These are phyloP conservation scores for Colletotrichum destructivum DNA, from an alignment of 2,329 filamentous ascomycete genomes.

Conservation along the genomic window DNA sequence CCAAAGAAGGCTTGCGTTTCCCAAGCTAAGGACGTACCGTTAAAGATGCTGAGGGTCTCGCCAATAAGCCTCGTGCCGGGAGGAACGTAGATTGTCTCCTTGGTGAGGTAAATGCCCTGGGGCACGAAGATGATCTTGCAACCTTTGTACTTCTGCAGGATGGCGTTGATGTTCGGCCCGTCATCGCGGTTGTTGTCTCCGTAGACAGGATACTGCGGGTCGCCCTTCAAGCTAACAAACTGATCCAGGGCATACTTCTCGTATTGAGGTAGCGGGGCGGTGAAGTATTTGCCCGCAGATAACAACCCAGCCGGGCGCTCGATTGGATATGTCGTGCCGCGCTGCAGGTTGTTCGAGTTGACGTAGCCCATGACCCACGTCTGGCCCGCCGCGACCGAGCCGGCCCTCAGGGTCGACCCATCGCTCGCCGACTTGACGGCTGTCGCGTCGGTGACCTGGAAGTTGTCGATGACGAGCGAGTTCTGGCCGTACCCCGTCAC, in stretches of 20 bases:
- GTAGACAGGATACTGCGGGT: slow-evolving; percentile 55
- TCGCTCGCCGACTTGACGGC: slow-evolving; percentile 46
- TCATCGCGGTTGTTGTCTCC: slow-evolving; percentile 59
- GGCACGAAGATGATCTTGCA: slow-evolving; percentile 60
- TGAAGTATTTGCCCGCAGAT: slow-evolving; percentile 50
- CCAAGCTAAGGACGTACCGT: slow-evolving; percentile 34
- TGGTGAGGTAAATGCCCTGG: slow-evolving; percentile 44
- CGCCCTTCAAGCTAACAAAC: slow-evolving; percentile 63
- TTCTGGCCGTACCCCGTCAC: slow-evolving; percentile 47
- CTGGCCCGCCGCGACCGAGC: slow-evolving; percentile 44
- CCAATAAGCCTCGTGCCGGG: slow-evolving; percentile 67
- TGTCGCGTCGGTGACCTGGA: slow-evolving; percentile 45
- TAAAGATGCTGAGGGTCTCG: slow-evolving; percentile 68
- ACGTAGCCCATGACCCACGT: slow-evolving; percentile 49
- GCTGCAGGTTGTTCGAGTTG: slow-evolving; percentile 48
- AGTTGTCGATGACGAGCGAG: slow-evolving; percentile 50
- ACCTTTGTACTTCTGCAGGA: slow-evolving; percentile 49
- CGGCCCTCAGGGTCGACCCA: slow-evolving; percentile 38
- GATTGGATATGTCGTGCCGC: slow-evolving; percentile 50
- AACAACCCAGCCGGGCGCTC: slow-evolving; percentile 51
- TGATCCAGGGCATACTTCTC: slow-evolving; percentile 56
- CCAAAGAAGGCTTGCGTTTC: neutral
- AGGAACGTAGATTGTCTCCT: slow-evolving; percentile 34
- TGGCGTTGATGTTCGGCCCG: slow-evolving; percentile 50
- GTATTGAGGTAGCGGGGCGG: slow-evolving; percentile 57